Conservation (phyloP, 768 basidiomycete genomes). For the Lactifluus rugatus region DNA sequence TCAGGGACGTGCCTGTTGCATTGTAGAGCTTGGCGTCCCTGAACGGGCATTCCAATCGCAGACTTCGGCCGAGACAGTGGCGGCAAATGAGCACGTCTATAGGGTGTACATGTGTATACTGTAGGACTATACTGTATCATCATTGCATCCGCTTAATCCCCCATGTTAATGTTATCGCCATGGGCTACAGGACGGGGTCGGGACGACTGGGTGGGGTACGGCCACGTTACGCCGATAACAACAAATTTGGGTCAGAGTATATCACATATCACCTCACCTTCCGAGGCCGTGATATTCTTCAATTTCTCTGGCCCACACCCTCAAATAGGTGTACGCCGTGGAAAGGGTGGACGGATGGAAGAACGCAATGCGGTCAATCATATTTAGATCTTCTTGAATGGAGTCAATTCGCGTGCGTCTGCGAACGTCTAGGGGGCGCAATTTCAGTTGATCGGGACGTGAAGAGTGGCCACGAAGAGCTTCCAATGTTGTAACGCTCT, state of each 20-base stretch:
- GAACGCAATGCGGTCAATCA: neutral
- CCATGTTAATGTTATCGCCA: neutral
- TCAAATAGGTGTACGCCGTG: neutral
- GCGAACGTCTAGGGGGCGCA: too few relatives aligned
- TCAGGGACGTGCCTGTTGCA: slow-evolving; percentile 32
- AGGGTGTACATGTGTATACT: neutral
- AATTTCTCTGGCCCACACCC: too few relatives aligned
- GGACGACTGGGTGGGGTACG: neutral
- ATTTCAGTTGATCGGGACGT: too few relatives aligned
- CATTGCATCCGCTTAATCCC: neutral
- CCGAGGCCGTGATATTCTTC: neutral
- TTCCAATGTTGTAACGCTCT: neutral
- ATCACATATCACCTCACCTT: too few relatives aligned
- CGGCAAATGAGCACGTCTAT: slow-evolving; percentile 3
- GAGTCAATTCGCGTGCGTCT: neutral
- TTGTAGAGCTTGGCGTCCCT: slow-evolving; percentile 22
- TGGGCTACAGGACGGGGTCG: neutral
- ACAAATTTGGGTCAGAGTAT: neutral
- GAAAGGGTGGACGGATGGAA: neutral
- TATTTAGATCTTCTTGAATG: neutral
- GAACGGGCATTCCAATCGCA: neutral
- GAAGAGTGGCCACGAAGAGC: too few relatives aligned
- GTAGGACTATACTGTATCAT: neutral
- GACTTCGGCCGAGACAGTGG: neutral
- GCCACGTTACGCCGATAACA: neutral